Base-by-base conservation (phyloP, 305 asterid species). In the Galium porrigens region DNA sequence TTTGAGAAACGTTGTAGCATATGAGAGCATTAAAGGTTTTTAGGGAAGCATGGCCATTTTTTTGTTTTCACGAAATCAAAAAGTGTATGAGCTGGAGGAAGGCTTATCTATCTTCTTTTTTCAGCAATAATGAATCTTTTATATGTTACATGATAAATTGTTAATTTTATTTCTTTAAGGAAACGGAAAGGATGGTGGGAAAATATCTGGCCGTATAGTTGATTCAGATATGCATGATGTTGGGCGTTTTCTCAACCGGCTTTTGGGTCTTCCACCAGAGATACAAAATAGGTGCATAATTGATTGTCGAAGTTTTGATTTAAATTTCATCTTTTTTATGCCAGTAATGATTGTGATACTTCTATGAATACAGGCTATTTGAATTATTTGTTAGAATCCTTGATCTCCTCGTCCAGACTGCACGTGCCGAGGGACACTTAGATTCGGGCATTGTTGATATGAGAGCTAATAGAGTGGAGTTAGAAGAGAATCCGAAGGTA, bases 181-280 rank as follows among this genome's bases (percentile, higher is more conserved):
- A 73, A 82, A 73, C 72, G 95, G 87, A 55, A 89, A 85, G 75
- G 96, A 92, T 36, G 67, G 81, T 58, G 86, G 86, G 74, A 92
- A 78, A 77, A 58, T 82, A 60, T 75, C 90, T 71, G 96, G 97
- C 14, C 92, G 86, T 37, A 82, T 94, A 75, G 84, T 79, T 74
- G 97, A 94, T 73, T 85, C 96, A 58, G 96, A 94, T 78, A 87
- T 83, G 99, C 88, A 85, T 65, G 97, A 94, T 79, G 97, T 92
- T 70, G 97, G 94, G 65, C 94, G 97, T 68, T 94, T 89, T 69
- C 96, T 94, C 66, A 94, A 94, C 80, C 80, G 96, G 70, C 94
- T 94, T 75, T 81, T 89, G 65, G 99, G 99, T 67, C 87, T 94
- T 66, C 92, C 95, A 69, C 97, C 95, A 55, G 89, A 81, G 58